Evolutionary conservation across 805 yeast genomes (phyloP).

Genomic region (Blastobotrys muscicola): DNA sequence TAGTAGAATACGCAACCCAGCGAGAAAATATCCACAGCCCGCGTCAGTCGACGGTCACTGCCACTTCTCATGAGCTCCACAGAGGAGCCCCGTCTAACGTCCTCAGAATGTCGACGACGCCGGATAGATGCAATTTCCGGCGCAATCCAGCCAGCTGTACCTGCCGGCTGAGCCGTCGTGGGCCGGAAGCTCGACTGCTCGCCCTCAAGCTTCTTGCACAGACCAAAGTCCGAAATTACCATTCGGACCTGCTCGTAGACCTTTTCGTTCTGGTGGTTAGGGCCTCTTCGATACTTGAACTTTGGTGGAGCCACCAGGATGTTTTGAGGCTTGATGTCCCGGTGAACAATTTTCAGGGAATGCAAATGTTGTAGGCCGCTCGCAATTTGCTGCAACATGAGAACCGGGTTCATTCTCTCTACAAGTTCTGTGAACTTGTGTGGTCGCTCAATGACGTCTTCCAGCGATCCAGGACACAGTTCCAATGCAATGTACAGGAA

Average conservation of each 20-base stretch:
- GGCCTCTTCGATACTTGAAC: conserved; percentile 3
- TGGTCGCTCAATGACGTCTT: conserved; percentile 55
- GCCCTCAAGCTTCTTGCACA: conserved; percentile 82
- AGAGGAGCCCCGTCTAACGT: not conserved
- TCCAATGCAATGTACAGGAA: conserved; percentile 91
- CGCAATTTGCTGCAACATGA: conserved; percentile 64
- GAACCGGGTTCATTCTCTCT: conserved; percentile 37
- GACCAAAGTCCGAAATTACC: conserved; percentile 89
- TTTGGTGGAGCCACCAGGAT: conserved; percentile 68
- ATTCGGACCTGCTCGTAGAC: conserved; percentile 45
- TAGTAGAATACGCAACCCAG: conserved; percentile 91
- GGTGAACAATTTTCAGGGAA: conserved; percentile 81
- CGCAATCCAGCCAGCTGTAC: conserved; percentile 98
- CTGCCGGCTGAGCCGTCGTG: conserved; percentile 87
- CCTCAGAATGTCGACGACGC: not conserved
- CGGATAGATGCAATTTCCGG: conserved; percentile 48
- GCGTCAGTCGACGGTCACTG: conserved; percentile 19
- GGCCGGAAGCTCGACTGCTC: conserved; percentile 93
- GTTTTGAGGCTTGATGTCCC: conserved; percentile 93
- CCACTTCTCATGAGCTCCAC: conserved; percentile 5
- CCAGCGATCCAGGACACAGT: conserved; percentile 79
- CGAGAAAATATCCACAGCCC: conserved; percentile 89
- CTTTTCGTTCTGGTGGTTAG: conserved; percentile 13
- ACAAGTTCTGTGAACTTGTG: conserved; percentile 31
- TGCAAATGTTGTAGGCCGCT: conserved; percentile 82